Evolutionary conservation across 352 stramenopile genomes (phyloP).

Genomic region (Globisporangium ultimum): DNA sequence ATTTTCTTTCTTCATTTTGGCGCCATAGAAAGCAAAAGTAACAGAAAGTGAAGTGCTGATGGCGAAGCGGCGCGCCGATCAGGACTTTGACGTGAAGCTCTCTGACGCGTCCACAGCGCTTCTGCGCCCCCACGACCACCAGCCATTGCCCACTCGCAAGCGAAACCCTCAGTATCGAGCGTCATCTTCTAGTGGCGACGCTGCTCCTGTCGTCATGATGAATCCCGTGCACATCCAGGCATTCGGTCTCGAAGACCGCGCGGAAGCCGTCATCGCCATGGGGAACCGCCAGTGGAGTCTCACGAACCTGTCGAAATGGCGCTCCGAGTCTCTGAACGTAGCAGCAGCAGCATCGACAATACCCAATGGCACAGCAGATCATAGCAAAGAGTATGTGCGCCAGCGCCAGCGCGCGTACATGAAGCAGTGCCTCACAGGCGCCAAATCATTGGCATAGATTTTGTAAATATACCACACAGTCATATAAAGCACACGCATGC

Average conservation of each 20-base stretch:
- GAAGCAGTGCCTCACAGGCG: constrained; percentile 28
- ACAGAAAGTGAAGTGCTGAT: not conserved
- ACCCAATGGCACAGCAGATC: constrained; percentile 2
- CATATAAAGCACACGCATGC: not conserved
- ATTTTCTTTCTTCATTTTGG: not conserved
- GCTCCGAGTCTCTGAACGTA: constrained; percentile 28
- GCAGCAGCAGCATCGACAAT: not conserved
- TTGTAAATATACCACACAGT: too few relatives aligned
- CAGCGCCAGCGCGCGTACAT: constrained; percentile 70
- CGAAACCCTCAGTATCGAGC: not conserved
- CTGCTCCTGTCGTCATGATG: constrained; percentile 2
- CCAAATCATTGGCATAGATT: not conserved
- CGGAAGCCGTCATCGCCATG: constrained; percentile 61
- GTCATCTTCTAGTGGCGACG: not conserved
- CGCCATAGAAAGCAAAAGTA: not conserved
- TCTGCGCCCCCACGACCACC: not conserved
- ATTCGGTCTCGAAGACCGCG: constrained; percentile 75
- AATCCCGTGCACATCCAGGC: constrained; percentile 55
- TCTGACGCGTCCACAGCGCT: not conserved
- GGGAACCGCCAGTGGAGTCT: constrained; percentile 50
- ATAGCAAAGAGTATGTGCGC: constrained; percentile 40
- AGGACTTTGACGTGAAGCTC: not conserved
- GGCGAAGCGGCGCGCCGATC: constrained; percentile 8
- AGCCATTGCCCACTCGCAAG: not conserved
- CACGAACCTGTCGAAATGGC: constrained; percentile 61